Evolutionary conservation across 495 filamentous ascomycete genomes (phyloP).

Genomic region (Sordaria brevicollis): DNA sequence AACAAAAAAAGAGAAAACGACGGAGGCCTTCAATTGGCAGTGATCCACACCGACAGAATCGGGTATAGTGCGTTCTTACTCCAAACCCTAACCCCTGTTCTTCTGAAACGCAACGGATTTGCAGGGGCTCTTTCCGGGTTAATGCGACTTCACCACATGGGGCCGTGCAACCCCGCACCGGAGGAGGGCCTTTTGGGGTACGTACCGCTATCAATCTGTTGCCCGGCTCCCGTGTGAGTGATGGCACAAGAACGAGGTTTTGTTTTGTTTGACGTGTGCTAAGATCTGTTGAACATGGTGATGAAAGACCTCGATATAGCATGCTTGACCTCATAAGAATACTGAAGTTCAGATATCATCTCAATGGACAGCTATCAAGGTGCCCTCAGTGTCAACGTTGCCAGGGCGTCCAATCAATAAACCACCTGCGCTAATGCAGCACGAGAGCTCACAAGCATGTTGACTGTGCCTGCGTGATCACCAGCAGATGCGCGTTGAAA

Average conservation of each 20-base stretch:
- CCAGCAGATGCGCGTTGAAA: not conserved
- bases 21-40: not conserved
- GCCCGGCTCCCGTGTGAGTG: not conserved
- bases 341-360: not conserved
- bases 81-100: not conserved
- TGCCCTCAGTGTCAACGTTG: not conserved
- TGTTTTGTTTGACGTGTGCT: not conserved
- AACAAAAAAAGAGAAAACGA: not conserved
- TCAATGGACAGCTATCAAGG: not conserved
- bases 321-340: not conserved
- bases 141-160: not conserved
- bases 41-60: not conserved
- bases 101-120: not conserved
- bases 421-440: not conserved
- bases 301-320: not conserved
- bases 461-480: not conserved
- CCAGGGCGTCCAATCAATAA: not conserved
- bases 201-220: not conserved
- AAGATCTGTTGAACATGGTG: not conserved
- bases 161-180: not conserved
- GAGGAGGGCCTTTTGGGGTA: not conserved
- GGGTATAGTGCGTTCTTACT: not conserved
- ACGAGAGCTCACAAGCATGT: not conserved
- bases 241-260: not conserved
- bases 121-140: not conserved